Percentiles rank a stretch among this genome's conserved stretches.
Conservation (phyloP, 805 yeast species). For the Lipomyces spencermartinsiae region DNA sequence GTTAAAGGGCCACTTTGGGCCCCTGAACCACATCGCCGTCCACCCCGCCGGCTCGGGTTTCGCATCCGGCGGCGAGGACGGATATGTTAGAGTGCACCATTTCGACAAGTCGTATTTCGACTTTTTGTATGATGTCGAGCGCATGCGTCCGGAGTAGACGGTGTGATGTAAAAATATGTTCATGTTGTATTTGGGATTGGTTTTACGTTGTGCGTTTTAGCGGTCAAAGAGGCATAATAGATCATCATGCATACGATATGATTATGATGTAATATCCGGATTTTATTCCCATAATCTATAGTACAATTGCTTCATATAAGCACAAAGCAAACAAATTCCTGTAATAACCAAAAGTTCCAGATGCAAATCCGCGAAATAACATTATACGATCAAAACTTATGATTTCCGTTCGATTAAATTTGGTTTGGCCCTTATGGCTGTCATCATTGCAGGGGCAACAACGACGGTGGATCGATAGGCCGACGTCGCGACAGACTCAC, state of each 20-base stretch:
- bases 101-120: constrained; percentile 93
- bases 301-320: background rate
- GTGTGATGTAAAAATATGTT: constrained; percentile 15
- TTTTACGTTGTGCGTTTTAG: background rate
- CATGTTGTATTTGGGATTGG: background rate
- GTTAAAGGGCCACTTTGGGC: constrained; percentile 99
- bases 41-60: constrained; percentile 93
- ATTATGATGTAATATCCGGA: background rate
- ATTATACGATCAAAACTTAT: background rate
- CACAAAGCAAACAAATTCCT: background rate
- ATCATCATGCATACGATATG: background rate
- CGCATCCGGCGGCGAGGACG: constrained; percentile 99
- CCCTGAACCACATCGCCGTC: constrained; percentile 88
- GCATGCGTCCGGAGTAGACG: constrained; percentile 30
- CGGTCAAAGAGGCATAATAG: background rate
- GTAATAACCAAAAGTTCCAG: background rate
- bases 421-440: constrained; percentile 80
- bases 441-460: constrained; percentile 56
- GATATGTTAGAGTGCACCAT: constrained; percentile 90
- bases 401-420: constrained; percentile 54
- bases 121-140: constrained; percentile 52
- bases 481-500: constrained; percentile 50
- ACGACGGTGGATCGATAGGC: constrained; percentile 54
- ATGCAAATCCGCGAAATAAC: background rate
- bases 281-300: background rate